Evolutionary conservation across 257 asterid genomes (phyloP).

Genomic region (Solanum neorickii): DNA sequence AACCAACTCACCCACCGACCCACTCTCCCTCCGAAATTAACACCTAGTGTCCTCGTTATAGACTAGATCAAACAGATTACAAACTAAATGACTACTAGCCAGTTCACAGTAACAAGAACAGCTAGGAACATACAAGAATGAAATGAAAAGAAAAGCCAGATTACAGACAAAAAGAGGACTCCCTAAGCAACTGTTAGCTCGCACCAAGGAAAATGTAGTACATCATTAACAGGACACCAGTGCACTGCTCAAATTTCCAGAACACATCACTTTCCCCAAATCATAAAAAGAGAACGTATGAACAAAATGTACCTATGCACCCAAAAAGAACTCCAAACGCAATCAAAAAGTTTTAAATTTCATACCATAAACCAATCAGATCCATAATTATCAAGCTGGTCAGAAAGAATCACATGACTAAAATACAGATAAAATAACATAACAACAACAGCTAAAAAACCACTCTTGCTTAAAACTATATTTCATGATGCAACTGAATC

Average conservation of each 20-base stretch:
- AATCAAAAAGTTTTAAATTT: neutral
- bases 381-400: neutral
- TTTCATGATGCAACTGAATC: neutral
- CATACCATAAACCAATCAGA: neutral
- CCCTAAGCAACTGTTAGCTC: no score
- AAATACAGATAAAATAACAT: neutral
- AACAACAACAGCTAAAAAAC: neutral
- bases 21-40: neutral
- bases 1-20: neutral
- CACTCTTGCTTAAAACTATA: neutral
- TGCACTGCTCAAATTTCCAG: neutral
- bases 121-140: neutral
- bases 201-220: neutral
- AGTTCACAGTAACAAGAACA: neutral
- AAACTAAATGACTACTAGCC: neutral
- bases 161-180: neutral
- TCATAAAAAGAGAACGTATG: neutral
- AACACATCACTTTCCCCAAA: neutral
- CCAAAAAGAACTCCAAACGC: neutral
- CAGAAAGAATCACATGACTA: no score
- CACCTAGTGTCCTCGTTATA: no score
- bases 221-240: no score
- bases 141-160: neutral
- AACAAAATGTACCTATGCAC: neutral
- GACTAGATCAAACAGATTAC: neutral